These are phyloP conservation scores for Dipteronia sinensis DNA, from an alignment of 345 rosid genomes.

Conservation along the genomic window DNA sequence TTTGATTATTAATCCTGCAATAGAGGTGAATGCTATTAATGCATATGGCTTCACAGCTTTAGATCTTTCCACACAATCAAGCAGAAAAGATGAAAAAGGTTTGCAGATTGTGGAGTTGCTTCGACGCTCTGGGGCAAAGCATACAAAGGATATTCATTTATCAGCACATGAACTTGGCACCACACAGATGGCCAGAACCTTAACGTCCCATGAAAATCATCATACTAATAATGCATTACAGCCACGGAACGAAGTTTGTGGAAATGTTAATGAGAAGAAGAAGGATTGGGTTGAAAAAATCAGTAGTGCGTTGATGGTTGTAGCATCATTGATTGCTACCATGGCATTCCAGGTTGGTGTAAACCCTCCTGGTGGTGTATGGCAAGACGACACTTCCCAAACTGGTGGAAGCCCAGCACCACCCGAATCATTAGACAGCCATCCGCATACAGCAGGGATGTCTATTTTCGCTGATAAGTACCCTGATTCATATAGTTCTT, in stretches of 20 bases:
- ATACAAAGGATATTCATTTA: not conserved
- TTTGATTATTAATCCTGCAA: not conserved
- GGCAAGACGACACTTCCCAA: slow-evolving; percentile 17
- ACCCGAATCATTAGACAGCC: no score
- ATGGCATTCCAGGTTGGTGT: slow-evolving; percentile 33
- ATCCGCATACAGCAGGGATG: not conserved
- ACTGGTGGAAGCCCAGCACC: no score
- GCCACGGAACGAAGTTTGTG: no score
- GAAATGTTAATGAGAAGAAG: no score
- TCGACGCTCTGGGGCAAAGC: not conserved
- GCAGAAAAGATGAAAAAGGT: not conserved
- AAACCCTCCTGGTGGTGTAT: slow-evolving; percentile 32
- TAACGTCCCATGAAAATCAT: not conserved
- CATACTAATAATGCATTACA: not conserved
- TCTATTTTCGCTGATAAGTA: not conserved
- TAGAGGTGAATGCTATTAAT: slow-evolving; percentile 9
- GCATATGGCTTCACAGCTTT: slow-evolving; percentile 21
- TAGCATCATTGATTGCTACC: slow-evolving; percentile 28
- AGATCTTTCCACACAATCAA: not conserved
- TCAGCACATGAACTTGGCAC: not conserved
- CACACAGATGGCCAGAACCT: not conserved
- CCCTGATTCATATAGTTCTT: not conserved
- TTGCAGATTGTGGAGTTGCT: not conserved
- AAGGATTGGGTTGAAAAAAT: not conserved
- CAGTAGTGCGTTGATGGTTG: slow-evolving; percentile 9